Base-by-base conservation (phyloP, 1,284 basidiomycete genomes). In the Puccinia novopanici region DNA sequence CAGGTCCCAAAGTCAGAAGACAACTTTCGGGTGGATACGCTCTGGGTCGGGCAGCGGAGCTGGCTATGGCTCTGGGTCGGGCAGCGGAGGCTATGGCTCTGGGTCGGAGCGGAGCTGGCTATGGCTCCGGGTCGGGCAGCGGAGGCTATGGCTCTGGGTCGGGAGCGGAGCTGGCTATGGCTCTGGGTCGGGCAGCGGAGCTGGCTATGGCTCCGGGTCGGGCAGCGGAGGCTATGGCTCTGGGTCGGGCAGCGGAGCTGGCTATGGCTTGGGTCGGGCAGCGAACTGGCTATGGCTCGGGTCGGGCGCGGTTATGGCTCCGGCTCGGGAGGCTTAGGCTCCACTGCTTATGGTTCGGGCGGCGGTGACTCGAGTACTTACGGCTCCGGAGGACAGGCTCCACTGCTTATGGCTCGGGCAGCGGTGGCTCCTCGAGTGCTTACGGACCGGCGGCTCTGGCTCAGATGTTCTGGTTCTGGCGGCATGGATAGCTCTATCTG, bases 1-100 rank as follows among this genome's bases (percentile, higher is more conserved):
- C 70, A 24, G 70, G 70, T 27, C 13, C 70, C 34, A 72, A 72
- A 72, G n/a, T 19, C n/a, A 72, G 50, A 55, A 52, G 70, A 37
- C 52, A 55, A 22, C 19, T 55, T 70, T 67, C 63, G 19, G 45
- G 34, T 67, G 63, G 10, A 2, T 67, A 67, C 15, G 57, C 27
- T 34, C 27, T 59, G 57, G 27, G 1, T 59, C 19, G 30, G 57
- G 57, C 2, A 34, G 27, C 24, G 67, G 67, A n/a, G n/a, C n/a
- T 70, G 24, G 37, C 2, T 34, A 12, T 1, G n/a, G n/a, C n/a
- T n/a, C n/a, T n/a, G n/a, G n/a, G n/a, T n/a, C n/a, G n/a, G n/a
- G n/a, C n/a, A n/a, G n/a, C n/a, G n/a, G n/a, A n/a, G n/a, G n/a
- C n/a, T n/a, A n/a, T n/a, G n/a, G n/a, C n/a, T n/a, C n/a, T n/a